A percentile compares a stretch with the other conserved stretches of the same genome.
These are phyloP conservation scores for Spergularia marina DNA, from an alignment of 148 eudicot species.

Conservation along the genomic window DNA sequence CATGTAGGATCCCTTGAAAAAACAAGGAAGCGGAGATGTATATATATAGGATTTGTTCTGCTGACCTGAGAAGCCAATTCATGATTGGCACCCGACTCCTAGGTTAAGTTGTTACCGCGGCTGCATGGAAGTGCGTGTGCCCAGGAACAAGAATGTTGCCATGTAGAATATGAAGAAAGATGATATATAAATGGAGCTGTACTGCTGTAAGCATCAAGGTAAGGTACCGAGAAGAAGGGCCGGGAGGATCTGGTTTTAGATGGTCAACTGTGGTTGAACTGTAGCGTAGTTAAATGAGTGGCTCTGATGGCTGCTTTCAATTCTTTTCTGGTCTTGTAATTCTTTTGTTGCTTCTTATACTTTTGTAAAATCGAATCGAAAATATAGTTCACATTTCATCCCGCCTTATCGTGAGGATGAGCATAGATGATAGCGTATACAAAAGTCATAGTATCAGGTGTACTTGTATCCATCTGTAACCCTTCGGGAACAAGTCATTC, in stretches of 20 bases:
- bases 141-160: too few relatives aligned
- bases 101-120: too few relatives aligned
- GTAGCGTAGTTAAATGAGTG: constrained; percentile 5
- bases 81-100: too few relatives aligned
- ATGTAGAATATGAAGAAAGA: too few relatives aligned
- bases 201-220: background rate
- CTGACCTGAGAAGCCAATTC: too few relatives aligned
- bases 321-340: constrained; percentile 17
- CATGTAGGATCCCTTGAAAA: constrained; percentile 57
- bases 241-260: background rate
- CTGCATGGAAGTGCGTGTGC: too few relatives aligned
- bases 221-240: background rate
- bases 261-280: constrained; percentile 30
- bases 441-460: constrained; percentile 8
- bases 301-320: background rate
- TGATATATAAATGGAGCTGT: too few relatives aligned
- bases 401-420: constrained; percentile 15
- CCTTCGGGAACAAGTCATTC: background rate
- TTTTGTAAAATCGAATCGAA: background rate
- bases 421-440: constrained; percentile 23
- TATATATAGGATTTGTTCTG: background rate
- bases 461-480: background rate
- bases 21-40: constrained; percentile 21
- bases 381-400: constrained; percentile 5
- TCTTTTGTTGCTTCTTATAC: constrained; percentile 2